phyloP scores from a whole-genome alignment of 2,329 filamentous ascomycete genomes.

The Dactylella cylindrospora region DNA sequence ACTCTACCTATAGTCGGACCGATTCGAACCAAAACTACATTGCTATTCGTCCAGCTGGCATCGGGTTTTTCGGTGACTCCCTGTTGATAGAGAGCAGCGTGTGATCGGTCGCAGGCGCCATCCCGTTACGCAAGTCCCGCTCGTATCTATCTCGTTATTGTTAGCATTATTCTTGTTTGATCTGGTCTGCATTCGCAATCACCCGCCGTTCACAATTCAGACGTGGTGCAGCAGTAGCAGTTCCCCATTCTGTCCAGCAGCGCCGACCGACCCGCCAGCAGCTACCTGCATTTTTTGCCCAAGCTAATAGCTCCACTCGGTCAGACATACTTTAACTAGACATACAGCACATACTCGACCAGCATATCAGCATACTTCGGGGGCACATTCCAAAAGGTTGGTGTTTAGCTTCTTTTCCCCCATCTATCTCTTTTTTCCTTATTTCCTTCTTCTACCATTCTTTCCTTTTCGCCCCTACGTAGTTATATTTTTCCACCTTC shows the following conservation, averaged over 20 bases:
- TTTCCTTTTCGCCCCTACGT: no score
- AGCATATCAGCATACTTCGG: no score
- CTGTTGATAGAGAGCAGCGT: no score
- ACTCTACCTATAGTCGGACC: background rate
- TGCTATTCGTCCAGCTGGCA: background rate
- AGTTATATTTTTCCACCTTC: no score
- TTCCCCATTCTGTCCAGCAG: background rate
- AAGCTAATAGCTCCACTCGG: background rate
- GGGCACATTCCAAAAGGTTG: no score
- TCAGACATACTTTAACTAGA: no score
- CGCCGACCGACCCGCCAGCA: constrained; percentile 7
- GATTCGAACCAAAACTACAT: background rate
- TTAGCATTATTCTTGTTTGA: no score
- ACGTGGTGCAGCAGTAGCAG: no score
- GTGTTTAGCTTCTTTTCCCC: no score
- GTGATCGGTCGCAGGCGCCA: constrained; percentile 8
- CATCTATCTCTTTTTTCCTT: background rate
- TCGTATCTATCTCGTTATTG: background rate
- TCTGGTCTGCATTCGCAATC: no score
- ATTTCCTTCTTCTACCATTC: background rate
- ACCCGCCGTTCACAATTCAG: no score
- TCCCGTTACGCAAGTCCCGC: constrained; percentile 21
- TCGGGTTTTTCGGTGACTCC: constrained; percentile 6
- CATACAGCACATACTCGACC: no score
- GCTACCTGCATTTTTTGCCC: background rate